phyloP scores from a whole-genome alignment of 2,329 filamentous ascomycete species.

The Aureobasidium musti region DNA sequence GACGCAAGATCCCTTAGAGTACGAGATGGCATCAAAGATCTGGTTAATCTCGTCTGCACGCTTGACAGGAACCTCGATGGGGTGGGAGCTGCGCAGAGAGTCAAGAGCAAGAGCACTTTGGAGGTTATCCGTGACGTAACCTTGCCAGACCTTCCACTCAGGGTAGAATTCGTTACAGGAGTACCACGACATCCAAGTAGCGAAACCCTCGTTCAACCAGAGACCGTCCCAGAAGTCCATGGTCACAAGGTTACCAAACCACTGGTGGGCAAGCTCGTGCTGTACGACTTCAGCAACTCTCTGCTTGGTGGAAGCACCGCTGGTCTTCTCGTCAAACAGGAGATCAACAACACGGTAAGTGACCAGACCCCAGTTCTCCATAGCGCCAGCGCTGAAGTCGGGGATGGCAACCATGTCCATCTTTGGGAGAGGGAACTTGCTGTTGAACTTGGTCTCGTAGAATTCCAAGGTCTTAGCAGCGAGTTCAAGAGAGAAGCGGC shows the following conservation, averaged over 20 bases:
- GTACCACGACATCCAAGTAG: slow-evolving; percentile 92
- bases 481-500: slow-evolving; percentile 84
- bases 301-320: slow-evolving; percentile 85
- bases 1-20: slow-evolving; percentile 94
- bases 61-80: slow-evolving; percentile 95
- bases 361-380: slow-evolving; percentile 98
- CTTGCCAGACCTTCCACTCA: slow-evolving; percentile 98
- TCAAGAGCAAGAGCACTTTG: slow-evolving; percentile 86
- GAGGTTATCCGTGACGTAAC: slow-evolving; percentile 89
- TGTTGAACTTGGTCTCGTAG: slow-evolving; percentile 93
- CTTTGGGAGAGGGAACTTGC: slow-evolving; percentile 82
- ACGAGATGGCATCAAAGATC: slow-evolving; percentile 97
- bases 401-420: slow-evolving; percentile 97
- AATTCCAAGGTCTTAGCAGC: slow-evolving; percentile 88
- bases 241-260: slow-evolving; percentile 96
- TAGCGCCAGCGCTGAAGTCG: slow-evolving; percentile 91
- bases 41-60: slow-evolving; percentile 95
- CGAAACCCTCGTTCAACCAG: slow-evolving; percentile 94
- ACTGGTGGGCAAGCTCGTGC: slow-evolving; percentile 95
- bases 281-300: slow-evolving; percentile 93
- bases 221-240: slow-evolving; percentile 96
- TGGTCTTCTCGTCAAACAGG: slow-evolving; percentile 87
- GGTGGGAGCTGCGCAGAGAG: slow-evolving; percentile 90
- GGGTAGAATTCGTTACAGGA: slow-evolving; percentile 94
- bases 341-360: slow-evolving; percentile 93